These are phyloP conservation scores for Serendipita sp. DNA, from an alignment of 768 basidiomycete species.

Conservation along the genomic window DNA sequence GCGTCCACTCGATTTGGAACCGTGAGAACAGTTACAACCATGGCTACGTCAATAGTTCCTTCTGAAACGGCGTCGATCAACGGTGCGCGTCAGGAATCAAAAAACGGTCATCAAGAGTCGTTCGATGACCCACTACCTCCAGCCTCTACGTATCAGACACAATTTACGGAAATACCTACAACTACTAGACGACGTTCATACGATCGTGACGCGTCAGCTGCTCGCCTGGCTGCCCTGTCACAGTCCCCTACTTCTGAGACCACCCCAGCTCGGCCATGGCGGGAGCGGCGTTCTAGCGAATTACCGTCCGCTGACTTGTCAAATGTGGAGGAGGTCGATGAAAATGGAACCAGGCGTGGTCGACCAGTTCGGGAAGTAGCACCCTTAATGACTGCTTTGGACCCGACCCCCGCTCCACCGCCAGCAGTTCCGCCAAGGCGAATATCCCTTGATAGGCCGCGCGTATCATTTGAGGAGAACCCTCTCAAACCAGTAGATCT, in stretches of 20 bases:
- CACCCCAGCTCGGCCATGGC: conserved; percentile 5
- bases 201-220: conserved; percentile 1
- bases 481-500: neutral
- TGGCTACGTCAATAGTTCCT: conserved; percentile 44
- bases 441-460: neutral
- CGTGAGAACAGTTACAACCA: conserved; percentile 68
- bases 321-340: conserved; percentile 52
- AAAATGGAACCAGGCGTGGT: conserved; percentile 14
- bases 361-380: neutral
- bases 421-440: neutral
- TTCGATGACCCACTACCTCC: neutral
- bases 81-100: conserved; percentile 42
- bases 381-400: neutral
- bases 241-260: neutral
- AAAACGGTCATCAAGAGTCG: neutral
- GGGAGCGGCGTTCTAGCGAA: conserved; percentile 54
- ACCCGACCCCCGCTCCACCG: neutral
- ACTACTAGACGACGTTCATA: neutral
- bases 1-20: conserved; percentile 50
- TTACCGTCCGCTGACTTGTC: conserved; percentile 34
- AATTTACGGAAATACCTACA: neutral
- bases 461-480: neutral
- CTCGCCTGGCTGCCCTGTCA: neutral
- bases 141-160: neutral
- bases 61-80: conserved; percentile 49